These are phyloP conservation scores for Zizania latifolia DNA, from an alignment of 176 grass and related monocot genomes.

Conservation along the genomic window DNA sequence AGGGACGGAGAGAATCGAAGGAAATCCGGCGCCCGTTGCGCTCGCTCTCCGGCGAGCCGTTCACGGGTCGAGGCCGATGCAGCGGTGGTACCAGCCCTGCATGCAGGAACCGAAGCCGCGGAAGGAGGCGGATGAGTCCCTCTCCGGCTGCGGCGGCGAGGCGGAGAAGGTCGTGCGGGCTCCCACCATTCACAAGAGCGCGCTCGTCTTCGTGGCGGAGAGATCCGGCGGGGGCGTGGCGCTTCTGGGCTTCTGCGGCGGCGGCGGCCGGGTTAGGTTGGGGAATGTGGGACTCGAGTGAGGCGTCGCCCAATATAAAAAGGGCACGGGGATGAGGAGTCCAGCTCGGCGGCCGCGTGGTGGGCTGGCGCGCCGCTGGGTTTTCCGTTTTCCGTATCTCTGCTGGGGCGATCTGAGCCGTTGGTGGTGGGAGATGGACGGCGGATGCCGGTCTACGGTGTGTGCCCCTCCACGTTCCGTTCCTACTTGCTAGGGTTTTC, in stretches of 20 bases:
- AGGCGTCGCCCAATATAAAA: not conserved
- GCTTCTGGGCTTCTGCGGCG: not conserved
- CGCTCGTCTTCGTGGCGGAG: not conserved
- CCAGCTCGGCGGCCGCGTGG: constrained; percentile 5
- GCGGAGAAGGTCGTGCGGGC: constrained; percentile 28
- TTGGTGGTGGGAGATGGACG: not conserved
- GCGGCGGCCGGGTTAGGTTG: not conserved
- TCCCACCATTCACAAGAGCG: constrained; percentile 75
- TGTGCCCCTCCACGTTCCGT: too few relatives aligned
- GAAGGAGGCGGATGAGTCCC: constrained; percentile 25
- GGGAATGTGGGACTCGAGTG: not conserved
- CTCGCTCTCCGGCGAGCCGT: not conserved
- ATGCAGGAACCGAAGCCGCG: constrained; percentile 71
- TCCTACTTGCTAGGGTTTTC: too few relatives aligned
- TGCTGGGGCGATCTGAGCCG: not conserved
- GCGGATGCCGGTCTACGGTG: not conserved
- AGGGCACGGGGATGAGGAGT: not conserved
- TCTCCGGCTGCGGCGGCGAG: constrained; percentile 37
- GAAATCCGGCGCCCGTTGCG: not conserved
- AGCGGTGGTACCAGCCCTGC: constrained; percentile 89
- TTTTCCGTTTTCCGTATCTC: not conserved
- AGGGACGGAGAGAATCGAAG: not conserved
- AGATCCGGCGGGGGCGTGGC: not conserved
- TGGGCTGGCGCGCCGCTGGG: not conserved
- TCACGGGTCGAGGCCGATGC: constrained; percentile 73